Percentiles rank a stretch among this genome's conserved stretches.
Evolutionary conservation across 192 early-diverging fungal species (phyloP).

Genomic region (Entomortierella lignicola): DNA sequence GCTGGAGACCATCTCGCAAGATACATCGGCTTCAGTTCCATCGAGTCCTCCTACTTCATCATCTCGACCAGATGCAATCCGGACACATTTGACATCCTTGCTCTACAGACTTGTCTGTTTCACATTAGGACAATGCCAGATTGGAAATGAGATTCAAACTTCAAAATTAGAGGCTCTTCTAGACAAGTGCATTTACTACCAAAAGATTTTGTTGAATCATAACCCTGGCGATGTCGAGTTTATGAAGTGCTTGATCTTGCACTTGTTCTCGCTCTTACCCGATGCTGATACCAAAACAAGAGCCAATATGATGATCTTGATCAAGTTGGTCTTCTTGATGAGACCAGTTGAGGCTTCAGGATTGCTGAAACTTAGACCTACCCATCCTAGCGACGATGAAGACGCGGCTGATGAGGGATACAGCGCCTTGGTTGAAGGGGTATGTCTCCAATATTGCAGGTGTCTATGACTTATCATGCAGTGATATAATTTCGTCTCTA

Average conservation of each 20-base stretch:
- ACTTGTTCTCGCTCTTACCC: conserved; percentile 67
- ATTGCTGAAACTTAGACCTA: conserved; percentile 45
- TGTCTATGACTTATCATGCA: no score
- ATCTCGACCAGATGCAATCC: conserved; percentile 43
- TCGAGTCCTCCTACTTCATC: conserved; percentile 32
- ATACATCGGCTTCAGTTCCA: conserved; percentile 14
- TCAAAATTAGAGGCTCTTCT: conserved; percentile 55
- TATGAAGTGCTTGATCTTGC: conserved; percentile 68
- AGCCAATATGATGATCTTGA: conserved; percentile 61
- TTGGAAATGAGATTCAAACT: conserved; percentile 55
- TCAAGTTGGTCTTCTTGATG: conserved; percentile 50
- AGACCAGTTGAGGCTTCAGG: conserved; percentile 40
- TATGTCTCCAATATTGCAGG: no score
- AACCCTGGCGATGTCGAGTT: conserved; percentile 73
- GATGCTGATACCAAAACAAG: conserved; percentile 55
- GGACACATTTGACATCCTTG: conserved; percentile 35
- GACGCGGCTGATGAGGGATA: conserved; percentile 48
- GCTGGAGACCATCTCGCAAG: conserved; percentile 57
- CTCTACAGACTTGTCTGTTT: conserved; percentile 68
- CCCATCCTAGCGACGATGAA: conserved; percentile 48
- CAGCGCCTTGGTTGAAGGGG: conserved; percentile 48
- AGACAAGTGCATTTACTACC: conserved; percentile 69
- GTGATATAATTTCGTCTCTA: no score
- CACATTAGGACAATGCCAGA: conserved; percentile 56
- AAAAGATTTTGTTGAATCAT: conserved; percentile 68